Base-by-base conservation (phyloP, 495 filamentous ascomycete genomes). In the Aspergillus steynii region DNA sequence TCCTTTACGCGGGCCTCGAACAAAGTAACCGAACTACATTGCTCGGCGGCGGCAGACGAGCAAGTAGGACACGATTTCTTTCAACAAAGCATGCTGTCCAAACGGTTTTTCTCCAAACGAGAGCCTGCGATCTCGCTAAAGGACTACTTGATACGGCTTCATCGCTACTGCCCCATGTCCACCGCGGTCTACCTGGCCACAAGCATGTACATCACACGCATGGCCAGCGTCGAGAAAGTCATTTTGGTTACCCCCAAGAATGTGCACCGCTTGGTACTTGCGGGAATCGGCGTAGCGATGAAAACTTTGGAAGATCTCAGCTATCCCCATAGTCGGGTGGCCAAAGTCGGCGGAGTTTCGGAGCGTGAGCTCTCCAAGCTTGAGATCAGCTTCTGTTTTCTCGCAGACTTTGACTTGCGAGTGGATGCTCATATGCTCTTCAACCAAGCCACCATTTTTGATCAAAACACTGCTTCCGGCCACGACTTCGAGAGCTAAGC, bases 181-280 rank as follows among this genome's bases (percentile, higher is more conserved):
- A 94, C 95, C 2, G 93, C 87, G 15, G 96, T 97, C 34, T 96
- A 95, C 66, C 86, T 99, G n/a, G 92, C 95, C 2, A 87, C 95
- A 2, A 91, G 91, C 50, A 76, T 88, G n/a, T 98, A 98, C 71
- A 92, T 97, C 55, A 88, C 92, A 66, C 83, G 85, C 53, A 83
- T 98, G 47, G 88, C 86, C 0, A 82, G 93, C 9, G 76, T 86
- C 37, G 92, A 97, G 64, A 83, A 83, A 54, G 80, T 86, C 14
- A 85, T 95, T 15, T 82, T 85, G 2, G 85, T 97, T 26, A 96
- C 91, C 6, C 82, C 82, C 58, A 83, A 90, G 46, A 99, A 96
- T 53, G 87, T 90, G 57, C 95, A 99, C 71, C 88, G 95, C 26
- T 78, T 99, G 28, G 78, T 97, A 20, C 83, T 99, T 8, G 94